Percentiles rank a stretch among this genome's conserved stretches.
Conservation (phyloP, 371 early-diverging fungal genomes). For the Mortierella sp. region DNA sequence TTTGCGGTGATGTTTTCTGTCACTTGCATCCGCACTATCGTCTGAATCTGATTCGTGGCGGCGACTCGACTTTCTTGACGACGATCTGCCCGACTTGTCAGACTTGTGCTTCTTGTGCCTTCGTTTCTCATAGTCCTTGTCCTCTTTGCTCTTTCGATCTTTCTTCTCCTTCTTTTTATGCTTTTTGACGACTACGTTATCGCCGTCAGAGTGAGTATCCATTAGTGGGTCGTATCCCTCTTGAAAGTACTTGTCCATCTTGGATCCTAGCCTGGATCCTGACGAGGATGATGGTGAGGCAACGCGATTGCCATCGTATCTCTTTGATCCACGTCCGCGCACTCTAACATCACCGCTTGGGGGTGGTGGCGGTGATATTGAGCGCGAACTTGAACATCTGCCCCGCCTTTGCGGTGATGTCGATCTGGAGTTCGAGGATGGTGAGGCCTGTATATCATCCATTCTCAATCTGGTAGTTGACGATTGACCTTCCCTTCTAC, state of each 20-base stretch:
- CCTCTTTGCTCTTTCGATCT: slow-evolving; percentile 50
- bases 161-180: slow-evolving; percentile 51
- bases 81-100: slow-evolving; percentile 8
- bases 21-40: neutral
- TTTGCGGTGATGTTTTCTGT: neutral
- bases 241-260: slow-evolving; percentile 83
- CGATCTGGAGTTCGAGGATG: slow-evolving; percentile 1
- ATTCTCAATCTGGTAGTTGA: slow-evolving; percentile 16
- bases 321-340: slow-evolving; percentile 31
- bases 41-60: slow-evolving; percentile 16
- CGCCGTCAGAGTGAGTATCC: slow-evolving; percentile 71
- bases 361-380: slow-evolving; percentile 9
- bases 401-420: neutral
- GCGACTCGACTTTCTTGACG: slow-evolving; percentile 10
- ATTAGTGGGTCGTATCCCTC: slow-evolving; percentile 74
- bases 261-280: slow-evolving; percentile 55
- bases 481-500: slow-evolving; percentile 9
- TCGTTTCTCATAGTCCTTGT: slow-evolving; percentile 42
- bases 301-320: slow-evolving; percentile 1
- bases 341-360: neutral
- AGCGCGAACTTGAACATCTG: slow-evolving; percentile 2
- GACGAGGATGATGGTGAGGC: slow-evolving; percentile 4
- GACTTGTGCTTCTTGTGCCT: slow-evolving; percentile 44
- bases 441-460: slow-evolving; percentile 23
- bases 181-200: slow-evolving; percentile 42